Evolutionary conservation across 768 basidiomycete species (phyloP).

Genomic region (Coprinopsis strossmayeri): DNA sequence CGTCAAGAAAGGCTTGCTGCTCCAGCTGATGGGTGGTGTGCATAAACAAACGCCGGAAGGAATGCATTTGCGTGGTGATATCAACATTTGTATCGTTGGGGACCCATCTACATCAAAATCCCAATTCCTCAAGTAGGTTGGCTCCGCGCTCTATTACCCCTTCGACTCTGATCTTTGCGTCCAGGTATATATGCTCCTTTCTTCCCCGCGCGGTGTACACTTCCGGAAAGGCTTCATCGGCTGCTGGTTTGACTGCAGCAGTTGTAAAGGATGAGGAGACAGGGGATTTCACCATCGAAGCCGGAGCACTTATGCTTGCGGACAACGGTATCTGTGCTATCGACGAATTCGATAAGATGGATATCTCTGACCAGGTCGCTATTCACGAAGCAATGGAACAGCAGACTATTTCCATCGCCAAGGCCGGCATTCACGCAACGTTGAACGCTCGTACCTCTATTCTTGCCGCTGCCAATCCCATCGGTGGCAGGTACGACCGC

Average conservation of each 20-base stretch:
- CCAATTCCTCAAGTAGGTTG: conserved; percentile 89
- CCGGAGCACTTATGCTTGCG: conserved; percentile 97
- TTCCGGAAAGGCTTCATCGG: conserved; percentile 98
- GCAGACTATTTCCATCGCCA: conserved; percentile 98
- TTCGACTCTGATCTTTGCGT: conserved; percentile 3
- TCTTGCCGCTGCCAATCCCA: conserved; percentile 94
- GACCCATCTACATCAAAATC: conserved; percentile 98
- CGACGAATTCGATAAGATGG: conserved; percentile 99
- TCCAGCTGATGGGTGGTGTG: conserved; percentile 98
- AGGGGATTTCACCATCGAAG: conserved; percentile 98
- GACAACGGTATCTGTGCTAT: conserved; percentile 99
- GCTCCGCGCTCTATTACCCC: background rate
- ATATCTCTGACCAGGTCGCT: conserved; percentile 95
- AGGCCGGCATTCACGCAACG: conserved; percentile 98
- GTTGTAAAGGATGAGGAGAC: conserved; percentile 99
- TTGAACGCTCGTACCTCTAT: conserved; percentile 97
- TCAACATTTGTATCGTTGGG: conserved; percentile 97
- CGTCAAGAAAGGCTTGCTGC: conserved; percentile 93
- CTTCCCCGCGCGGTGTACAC: conserved; percentile 97
- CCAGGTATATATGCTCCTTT: conserved; percentile 95
- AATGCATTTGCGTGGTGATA: conserved; percentile 96
- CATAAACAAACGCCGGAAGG: conserved; percentile 96
- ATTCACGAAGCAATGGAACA: conserved; percentile 99
- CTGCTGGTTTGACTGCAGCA: conserved; percentile 96
- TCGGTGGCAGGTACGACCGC: conserved; percentile 95